These are phyloP conservation scores for Drechslerella stenobrocha DNA, from an alignment of 2,329 filamentous ascomycete genomes.

Conservation along the genomic window DNA sequence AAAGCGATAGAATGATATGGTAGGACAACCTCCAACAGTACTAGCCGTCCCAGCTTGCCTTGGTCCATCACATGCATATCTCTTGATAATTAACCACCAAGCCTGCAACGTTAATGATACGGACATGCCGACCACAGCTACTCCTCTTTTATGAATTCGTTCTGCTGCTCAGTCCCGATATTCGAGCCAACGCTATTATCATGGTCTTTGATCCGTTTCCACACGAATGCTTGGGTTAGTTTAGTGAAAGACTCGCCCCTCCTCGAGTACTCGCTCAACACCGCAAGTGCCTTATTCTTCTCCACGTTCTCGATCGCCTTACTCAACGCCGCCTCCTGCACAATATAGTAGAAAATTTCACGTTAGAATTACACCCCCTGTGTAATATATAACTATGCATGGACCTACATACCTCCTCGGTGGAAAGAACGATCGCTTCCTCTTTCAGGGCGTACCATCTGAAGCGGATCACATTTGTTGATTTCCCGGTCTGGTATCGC, in stretches of 20 bases:
- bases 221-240: conserved; percentile 20
- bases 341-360: not conserved
- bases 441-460: conserved; percentile 31
- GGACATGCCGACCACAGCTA: not conserved
- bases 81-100: no score
- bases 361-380: no score
- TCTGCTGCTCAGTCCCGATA: no score
- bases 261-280: conserved; percentile 18
- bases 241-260: conserved; percentile 5
- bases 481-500: conserved; percentile 13
- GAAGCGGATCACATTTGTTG: conserved; percentile 20
- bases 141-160: not conserved
- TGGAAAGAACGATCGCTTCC: conserved; percentile 9
- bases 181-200: no score
- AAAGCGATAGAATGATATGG: not conserved
- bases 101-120: no score
- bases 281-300: conserved; percentile 11
- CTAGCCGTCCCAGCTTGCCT: not conserved
- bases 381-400: no score
- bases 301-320: conserved; percentile 16
- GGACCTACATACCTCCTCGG: conserved; percentile 9
- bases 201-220: conserved; percentile 34
- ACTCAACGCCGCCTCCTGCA: conserved; percentile 20
- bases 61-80: conserved; percentile 1
- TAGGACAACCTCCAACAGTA: no score